These are phyloP conservation scores for Coemansia sp. DNA, from an alignment of 192 early-diverging fungal genomes.

Conservation along the genomic window DNA sequence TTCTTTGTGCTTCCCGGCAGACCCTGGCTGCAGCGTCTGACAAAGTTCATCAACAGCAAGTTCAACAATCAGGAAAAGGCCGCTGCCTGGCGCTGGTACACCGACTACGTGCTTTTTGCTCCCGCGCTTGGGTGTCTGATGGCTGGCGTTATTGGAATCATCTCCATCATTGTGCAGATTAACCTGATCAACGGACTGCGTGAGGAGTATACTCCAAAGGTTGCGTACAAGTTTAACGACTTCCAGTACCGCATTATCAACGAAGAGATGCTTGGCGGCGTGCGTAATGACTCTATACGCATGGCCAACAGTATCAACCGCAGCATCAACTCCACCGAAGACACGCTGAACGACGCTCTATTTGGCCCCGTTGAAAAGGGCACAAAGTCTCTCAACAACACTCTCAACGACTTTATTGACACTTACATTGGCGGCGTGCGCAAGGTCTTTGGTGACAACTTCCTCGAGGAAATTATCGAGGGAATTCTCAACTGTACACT, in stretches of 20 bases:
- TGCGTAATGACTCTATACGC: conserved; percentile 31
- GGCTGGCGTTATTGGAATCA: conserved; percentile 37
- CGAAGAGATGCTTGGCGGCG: conserved; percentile 19
- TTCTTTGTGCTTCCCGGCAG: conserved; percentile 37
- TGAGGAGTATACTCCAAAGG: conserved; percentile 26
- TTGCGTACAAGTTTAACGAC: conserved; percentile 21
- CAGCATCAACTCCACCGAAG: conserved; percentile 20
- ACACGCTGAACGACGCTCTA: conserved; percentile 25
- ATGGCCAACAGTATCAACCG: conserved; percentile 39
- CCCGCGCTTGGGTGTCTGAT: conserved; percentile 52
- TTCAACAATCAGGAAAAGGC: conserved; percentile 23
- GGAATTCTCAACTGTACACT: conserved; percentile 55
- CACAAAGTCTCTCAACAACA: conserved; percentile 31
- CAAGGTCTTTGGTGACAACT: conserved; percentile 37
- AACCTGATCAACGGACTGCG: conserved; percentile 39
- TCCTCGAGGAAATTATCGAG: conserved; percentile 35
- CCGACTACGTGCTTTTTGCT: conserved; percentile 42
- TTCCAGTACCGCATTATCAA: conserved; percentile 35
- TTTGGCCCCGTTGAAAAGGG: conserved; percentile 47
- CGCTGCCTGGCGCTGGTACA: conserved; percentile 52
- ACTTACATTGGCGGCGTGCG: conserved; percentile 38
- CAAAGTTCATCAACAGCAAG: conserved; percentile 14
- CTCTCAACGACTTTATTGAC: conserved; percentile 40
- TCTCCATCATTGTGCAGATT: conserved; percentile 29
- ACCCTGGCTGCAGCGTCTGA: conserved; percentile 22